These are phyloP conservation scores for Lactifluus subvellereus DNA, from an alignment of 768 basidiomycete species.

Conservation along the genomic window DNA sequence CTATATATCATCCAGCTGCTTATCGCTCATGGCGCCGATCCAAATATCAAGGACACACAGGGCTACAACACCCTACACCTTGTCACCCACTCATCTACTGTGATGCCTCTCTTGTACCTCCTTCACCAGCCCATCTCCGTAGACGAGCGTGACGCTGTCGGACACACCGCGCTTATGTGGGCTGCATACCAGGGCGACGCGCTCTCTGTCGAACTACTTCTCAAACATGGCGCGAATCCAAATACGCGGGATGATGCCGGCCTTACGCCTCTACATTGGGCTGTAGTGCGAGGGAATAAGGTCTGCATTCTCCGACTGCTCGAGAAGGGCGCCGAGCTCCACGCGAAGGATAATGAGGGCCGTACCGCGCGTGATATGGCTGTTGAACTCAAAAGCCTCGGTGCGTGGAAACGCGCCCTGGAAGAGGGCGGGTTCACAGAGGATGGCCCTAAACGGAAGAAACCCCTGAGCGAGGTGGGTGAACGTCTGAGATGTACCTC, in stretches of 20 bases:
- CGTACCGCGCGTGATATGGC: conserved; percentile 95
- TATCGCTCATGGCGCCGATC: conserved; percentile 85
- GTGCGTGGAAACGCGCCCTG: conserved; percentile 83
- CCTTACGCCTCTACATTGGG: too few species aligned
- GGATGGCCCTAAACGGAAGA: conserved; percentile 59
- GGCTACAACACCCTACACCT: conserved; percentile 96
- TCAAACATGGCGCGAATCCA: too few species aligned
- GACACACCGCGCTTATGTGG: conserved; percentile 97
- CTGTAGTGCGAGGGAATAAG: conserved; percentile 91
- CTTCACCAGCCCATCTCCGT: conserved; percentile 91
- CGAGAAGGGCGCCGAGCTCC: conserved; percentile 80
- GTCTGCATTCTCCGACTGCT: conserved; percentile 78
- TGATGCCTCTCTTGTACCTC: conserved; percentile 91
- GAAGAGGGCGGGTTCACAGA: conserved; percentile 83
- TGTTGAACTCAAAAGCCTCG: conserved; percentile 82
- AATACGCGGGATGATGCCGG: too few species aligned
- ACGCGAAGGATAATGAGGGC: conserved; percentile 73
- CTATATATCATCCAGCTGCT: conserved; percentile 93
- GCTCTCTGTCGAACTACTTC: too few species aligned
- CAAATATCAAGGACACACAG: conserved; percentile 84
- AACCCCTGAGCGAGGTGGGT: conserved; percentile 66
- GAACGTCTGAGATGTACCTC: background rate
- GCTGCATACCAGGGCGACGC: too few species aligned
- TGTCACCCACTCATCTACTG: conserved; percentile 87
- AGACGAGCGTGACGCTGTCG: conserved; percentile 84